A percentile compares a stretch with the other conserved stretches of the same genome.
Conservation (phyloP, 2,329 filamentous ascomycete genomes). For the Magnaporthiopsis poae region DNA sequence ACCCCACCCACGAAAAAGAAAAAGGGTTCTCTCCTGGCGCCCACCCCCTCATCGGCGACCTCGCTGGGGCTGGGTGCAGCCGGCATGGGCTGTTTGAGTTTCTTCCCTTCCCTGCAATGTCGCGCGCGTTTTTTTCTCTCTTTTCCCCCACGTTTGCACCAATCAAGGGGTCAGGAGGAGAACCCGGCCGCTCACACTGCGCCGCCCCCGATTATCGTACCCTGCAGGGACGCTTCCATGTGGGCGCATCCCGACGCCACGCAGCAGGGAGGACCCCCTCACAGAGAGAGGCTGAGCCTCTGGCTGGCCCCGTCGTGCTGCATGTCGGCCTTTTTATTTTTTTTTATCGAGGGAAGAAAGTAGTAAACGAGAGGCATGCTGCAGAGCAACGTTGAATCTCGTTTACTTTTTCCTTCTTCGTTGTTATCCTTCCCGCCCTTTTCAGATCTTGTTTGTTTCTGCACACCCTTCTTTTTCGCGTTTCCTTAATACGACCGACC, state of each 20-base stretch:
- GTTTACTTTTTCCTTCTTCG: not conserved
- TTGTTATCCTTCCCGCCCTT: not conserved
- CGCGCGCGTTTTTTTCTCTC: too few species aligned
- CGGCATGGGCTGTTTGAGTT: not conserved
- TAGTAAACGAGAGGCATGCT: not conserved
- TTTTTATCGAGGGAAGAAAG: not conserved
- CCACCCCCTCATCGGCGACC: not conserved
- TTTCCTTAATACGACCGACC: too few species aligned
- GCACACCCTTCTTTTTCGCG: not conserved
- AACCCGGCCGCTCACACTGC: not conserved
- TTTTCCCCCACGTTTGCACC: too few species aligned
- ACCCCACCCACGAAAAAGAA: not conserved
- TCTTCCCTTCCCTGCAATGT: not conserved
- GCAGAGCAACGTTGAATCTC: not conserved
- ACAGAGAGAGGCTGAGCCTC: not conserved
- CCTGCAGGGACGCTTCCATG: not conserved
- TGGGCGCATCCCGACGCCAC: not conserved
- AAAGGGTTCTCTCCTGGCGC: not conserved
- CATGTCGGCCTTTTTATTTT: not conserved
- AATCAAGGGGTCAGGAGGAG: not conserved
- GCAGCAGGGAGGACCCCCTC: not conserved
- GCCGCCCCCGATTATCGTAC: not conserved
- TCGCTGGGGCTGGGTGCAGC: not conserved
- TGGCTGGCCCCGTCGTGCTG: not conserved
- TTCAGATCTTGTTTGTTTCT: not conserved